Conservation (phyloP, 441 rosid species). For the Bocquillonia castaneifolia region DNA sequence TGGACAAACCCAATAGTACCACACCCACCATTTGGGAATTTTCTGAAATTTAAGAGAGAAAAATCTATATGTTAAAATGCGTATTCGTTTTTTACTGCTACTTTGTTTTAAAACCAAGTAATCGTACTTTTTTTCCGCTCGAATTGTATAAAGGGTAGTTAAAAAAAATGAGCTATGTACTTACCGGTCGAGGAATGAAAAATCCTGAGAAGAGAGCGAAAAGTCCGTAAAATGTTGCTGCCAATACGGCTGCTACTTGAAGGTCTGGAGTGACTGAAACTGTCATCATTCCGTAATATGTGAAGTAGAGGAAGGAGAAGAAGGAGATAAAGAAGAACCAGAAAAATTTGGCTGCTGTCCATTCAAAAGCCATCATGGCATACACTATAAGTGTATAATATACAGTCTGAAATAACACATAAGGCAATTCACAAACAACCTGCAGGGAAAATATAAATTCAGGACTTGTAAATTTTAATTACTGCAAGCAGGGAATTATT, state of each 20-base stretch:
- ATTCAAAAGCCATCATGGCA: conserved; percentile 67
- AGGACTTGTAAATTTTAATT: neutral
- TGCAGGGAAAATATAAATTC: conserved; percentile 23
- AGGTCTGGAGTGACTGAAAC: conserved; percentile 70
- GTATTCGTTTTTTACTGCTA: neutral
- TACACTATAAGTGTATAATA: conserved; percentile 59
- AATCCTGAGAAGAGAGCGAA: conserved; percentile 80
- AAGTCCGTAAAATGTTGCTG: conserved; percentile 61
- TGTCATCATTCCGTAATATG: conserved; percentile 87
- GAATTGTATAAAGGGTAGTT: neutral
- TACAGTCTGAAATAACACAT: conserved; percentile 54
- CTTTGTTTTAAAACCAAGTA: too few species aligned
- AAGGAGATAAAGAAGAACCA: conserved; percentile 76
- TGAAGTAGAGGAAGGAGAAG: conserved; percentile 84
- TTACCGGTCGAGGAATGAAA: conserved; percentile 76
- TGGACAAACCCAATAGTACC: conserved; percentile 68
- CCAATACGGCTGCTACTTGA: conserved; percentile 70
- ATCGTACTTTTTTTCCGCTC: too few species aligned
- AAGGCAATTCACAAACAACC: conserved; percentile 73
- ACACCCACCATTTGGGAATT: conserved; percentile 73
- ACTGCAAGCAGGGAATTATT: too few species aligned
- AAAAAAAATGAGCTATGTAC: conserved; percentile 14
- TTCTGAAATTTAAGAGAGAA: neutral
- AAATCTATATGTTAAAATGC: neutral
- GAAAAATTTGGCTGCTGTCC: conserved; percentile 61